Conservation (phyloP, 2,329 filamentous ascomycete species). For the Huntiella decipiens region DNA sequence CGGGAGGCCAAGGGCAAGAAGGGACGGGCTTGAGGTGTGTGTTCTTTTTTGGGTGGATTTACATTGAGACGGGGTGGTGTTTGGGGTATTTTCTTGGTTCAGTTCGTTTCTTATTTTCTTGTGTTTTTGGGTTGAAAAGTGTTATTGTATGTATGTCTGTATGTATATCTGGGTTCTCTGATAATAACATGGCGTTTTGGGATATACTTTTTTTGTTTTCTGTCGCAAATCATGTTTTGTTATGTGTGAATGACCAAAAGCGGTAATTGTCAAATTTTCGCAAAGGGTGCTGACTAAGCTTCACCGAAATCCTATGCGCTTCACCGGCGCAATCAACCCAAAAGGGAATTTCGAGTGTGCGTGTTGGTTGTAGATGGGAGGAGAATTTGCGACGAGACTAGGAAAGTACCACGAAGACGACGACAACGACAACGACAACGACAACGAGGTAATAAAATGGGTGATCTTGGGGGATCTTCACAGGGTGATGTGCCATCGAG, state of each 20-base stretch:
- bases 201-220: neutral
- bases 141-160: slow-evolving; percentile 3
- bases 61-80: slow-evolving; percentile 4
- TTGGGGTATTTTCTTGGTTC: slow-evolving; percentile 7
- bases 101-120: slow-evolving; percentile 1
- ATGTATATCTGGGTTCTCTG: slow-evolving; percentile 10
- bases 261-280: slow-evolving; percentile 2
- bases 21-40: neutral
- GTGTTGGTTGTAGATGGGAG: too few relatives aligned
- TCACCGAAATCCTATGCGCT: slow-evolving; percentile 3
- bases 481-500: too few relatives aligned
- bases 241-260: neutral
- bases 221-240: too few relatives aligned
- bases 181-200: slow-evolving; percentile 9
- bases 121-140: slow-evolving; percentile 8
- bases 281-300: slow-evolving; percentile 4
- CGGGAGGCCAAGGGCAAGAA: slow-evolving; percentile 15
- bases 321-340: slow-evolving; percentile 7
- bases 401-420: too few relatives aligned
- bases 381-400: too few relatives aligned
- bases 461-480: too few relatives aligned
- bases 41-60: slow-evolving; percentile 2
- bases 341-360: too few relatives aligned
- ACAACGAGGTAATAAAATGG: too few relatives aligned
- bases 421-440: too few relatives aligned